phyloP scores from a whole-genome alignment of 306 rosid genomes.

The Dicorynia guianensis region DNA sequence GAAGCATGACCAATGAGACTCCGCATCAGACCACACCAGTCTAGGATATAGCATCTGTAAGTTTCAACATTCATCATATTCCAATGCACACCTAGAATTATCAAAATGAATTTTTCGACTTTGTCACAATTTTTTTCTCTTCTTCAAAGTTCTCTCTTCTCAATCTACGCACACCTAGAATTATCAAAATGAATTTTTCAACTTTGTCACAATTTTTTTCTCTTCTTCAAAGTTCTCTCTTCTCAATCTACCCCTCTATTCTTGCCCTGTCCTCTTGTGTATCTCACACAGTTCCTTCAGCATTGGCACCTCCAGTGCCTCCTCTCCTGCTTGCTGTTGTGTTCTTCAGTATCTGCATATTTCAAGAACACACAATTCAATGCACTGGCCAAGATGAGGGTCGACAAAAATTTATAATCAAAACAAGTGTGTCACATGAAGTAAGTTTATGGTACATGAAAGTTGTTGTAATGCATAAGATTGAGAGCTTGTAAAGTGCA shows the following conservation, averaged over 20 bases:
- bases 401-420: not conserved
- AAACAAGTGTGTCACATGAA: not conserved
- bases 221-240: not conserved
- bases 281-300: conserved; percentile 31
- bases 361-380: conserved; percentile 17
- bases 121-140: conserved; percentile 10
- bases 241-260: not conserved
- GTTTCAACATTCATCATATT: not conserved
- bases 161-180: not conserved
- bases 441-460: not conserved
- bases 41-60: not conserved
- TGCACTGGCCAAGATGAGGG: not conserved
- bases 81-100: not conserved
- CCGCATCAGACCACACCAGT: not conserved
- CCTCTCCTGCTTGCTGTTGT: conserved; percentile 75
- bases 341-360: conserved; percentile 72
- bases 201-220: conserved; percentile 12
- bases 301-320: conserved; percentile 34
- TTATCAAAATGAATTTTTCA: not conserved
- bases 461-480: not conserved
- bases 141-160: not conserved
- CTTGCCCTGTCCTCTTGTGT: not conserved
- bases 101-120: not conserved
- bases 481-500: not conserved
- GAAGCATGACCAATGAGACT: not conserved